phyloP scores from a whole-genome alignment of 441 rosid genomes.

The Euphorbia schlechtendalii region DNA sequence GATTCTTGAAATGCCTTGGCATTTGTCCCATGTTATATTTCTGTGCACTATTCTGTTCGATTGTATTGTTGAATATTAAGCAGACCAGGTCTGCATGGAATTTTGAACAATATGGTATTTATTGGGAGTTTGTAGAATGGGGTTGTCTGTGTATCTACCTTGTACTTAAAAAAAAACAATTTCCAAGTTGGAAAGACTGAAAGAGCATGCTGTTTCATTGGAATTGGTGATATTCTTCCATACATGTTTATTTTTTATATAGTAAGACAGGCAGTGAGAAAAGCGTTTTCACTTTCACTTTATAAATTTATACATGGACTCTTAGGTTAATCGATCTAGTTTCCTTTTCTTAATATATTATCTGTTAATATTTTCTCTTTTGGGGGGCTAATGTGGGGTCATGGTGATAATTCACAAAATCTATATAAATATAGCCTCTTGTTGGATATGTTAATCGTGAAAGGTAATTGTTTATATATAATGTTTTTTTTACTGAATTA shows the following conservation, averaged over 20 bases:
- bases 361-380: background rate
- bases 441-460: background rate
- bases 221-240: background rate
- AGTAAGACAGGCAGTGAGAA: background rate
- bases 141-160: background rate
- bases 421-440: background rate
- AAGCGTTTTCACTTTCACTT: background rate
- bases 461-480: background rate
- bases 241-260: background rate
- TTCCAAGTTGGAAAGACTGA: background rate
- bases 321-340: background rate
- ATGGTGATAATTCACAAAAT: background rate
- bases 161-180: background rate
- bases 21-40: background rate
- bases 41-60: background rate
- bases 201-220: background rate
- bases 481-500: background rate
- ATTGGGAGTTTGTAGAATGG: background rate
- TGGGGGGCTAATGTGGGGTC: background rate
- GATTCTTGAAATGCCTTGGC: slow-evolving; percentile 1
- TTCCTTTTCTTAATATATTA: no score
- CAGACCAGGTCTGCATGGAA: background rate
- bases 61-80: background rate
- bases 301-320: background rate
- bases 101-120: background rate